These are phyloP conservation scores for Bipolaris gigantea DNA, from an alignment of 2,329 filamentous ascomycete genomes.

Conservation along the genomic window DNA sequence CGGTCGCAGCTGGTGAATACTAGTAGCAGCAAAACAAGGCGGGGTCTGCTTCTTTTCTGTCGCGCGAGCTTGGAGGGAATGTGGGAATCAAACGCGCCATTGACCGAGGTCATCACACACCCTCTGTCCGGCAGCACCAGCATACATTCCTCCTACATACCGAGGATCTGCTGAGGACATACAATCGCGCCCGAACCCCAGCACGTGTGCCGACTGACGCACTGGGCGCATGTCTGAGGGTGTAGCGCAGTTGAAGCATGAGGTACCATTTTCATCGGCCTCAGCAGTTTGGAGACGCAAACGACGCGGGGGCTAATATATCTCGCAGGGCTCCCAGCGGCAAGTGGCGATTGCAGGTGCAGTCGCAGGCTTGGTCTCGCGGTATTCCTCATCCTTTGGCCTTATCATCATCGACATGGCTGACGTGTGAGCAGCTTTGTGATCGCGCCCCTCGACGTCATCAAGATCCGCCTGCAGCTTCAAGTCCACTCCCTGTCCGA, in stretches of 20 bases:
- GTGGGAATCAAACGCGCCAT: slow-evolving; percentile 19
- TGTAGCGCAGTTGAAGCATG: slow-evolving; percentile 68
- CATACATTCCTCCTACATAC: slow-evolving; percentile 11
- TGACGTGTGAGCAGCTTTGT: slow-evolving; percentile 66
- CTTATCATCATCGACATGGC: background rate
- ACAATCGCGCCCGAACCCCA: slow-evolving; percentile 9
- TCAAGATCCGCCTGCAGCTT: slow-evolving; percentile 96
- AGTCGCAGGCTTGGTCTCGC: slow-evolving; percentile 81
- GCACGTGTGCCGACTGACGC: slow-evolving; percentile 28
- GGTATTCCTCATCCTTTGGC: slow-evolving; percentile 57
- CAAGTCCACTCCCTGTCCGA: slow-evolving; percentile 84
- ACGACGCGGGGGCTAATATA: slow-evolving; percentile 2
- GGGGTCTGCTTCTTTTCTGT: slow-evolving; percentile 25
- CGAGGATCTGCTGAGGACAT: slow-evolving; percentile 16
- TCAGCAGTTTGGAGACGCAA: background rate
- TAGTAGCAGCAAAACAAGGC: slow-evolving; percentile 8
- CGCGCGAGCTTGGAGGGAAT: slow-evolving; percentile 18
- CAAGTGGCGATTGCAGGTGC: slow-evolving; percentile 69
- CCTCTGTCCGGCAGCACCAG: slow-evolving; percentile 21
- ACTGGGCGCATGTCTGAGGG: slow-evolving; percentile 64
- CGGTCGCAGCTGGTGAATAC: slow-evolving; percentile 7
- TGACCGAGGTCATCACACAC: slow-evolving; percentile 21
- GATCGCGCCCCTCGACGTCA: slow-evolving; percentile 91
- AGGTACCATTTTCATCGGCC: slow-evolving; percentile 50
- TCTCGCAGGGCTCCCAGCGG: slow-evolving; percentile 61